Base-by-base conservation (phyloP, 768 basidiomycete genomes). In the Pulveroboletus sp. region DNA sequence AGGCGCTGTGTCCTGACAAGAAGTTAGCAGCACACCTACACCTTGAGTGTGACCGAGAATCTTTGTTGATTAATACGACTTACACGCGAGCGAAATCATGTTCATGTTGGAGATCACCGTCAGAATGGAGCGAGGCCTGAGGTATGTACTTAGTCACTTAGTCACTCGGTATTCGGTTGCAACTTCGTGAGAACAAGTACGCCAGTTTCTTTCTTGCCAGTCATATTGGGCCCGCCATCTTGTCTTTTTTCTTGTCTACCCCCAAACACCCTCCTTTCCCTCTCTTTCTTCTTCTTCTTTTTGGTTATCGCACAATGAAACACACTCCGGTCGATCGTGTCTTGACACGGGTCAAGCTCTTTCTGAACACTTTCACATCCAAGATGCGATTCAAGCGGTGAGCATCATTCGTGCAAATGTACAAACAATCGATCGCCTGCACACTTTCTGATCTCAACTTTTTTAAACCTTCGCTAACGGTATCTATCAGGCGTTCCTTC, bases 321-420 rank as follows among this genome's bases (percentile, higher is more conserved):
- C 37, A 43, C 20, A 8, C 44, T 6, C 21, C 40, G 45, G 41
- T 29, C 31, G 45, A 41, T 43, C 35, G 45, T 5, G 47, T 66
- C 50, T 43, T 62, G 38, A 43, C 49, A 6, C 46, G 53, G 21
- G 51, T 67, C 44, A 51, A 36, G 43, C 44, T 44, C n/a, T 19
- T 57, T 17, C 27, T 69, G 7, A 47, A 43, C 40, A 13, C 46
- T 1, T 11, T 69, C n/a, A 48, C 62, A 16, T 16, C 48, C 9
- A 68, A 37, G 38, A 14, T 62, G 16, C 53, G 51, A 8, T 19
- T 59, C 41, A 58, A 40, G 41, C 52, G 40, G 65, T 66, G 40
- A 47, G 66, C 38, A 31, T 27, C 25, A 27, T 27, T 27, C 9
- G 25, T 9, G 25, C 25, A 27, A 29, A 9, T 9, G 2, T 29